A percentile compares a stretch with the other conserved stretches of the same genome.
phyloP scores from a whole-genome alignment of 2,329 filamentous ascomycete species.

The Ophiostoma angusticollis region DNA sequence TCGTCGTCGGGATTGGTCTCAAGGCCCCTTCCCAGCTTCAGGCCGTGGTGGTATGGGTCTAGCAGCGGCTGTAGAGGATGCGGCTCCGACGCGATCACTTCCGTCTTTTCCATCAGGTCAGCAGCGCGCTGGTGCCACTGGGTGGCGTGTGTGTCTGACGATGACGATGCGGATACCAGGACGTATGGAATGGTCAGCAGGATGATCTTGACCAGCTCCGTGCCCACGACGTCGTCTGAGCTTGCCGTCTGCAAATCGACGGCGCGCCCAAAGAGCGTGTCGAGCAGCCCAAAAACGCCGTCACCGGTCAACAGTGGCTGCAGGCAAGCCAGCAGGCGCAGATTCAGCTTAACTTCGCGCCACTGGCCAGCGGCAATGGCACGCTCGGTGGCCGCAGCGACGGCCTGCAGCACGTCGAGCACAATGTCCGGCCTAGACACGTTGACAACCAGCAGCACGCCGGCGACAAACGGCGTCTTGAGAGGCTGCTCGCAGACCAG shows the following conservation, averaged over 20 bases:
- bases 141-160: neutral
- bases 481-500: conserved; percentile 83
- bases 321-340: conserved; percentile 65
- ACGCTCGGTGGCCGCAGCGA: conserved; percentile 49
- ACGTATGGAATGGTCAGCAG: conserved; percentile 87
- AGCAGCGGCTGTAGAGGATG: conserved; percentile 76
- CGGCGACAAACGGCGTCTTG: conserved; percentile 91
- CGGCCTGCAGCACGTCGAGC: conserved; percentile 53
- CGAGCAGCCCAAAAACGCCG: conserved; percentile 71
- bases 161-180: conserved; percentile 56
- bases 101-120: conserved; percentile 81
- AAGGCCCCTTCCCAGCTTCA: too few relatives aligned
- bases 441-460: conserved; percentile 69
- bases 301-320: conserved; percentile 67
- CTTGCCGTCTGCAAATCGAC: conserved; percentile 86
- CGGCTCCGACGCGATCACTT: conserved; percentile 81
- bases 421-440: conserved; percentile 63
- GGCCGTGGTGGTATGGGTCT: conserved; percentile 57
- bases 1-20: neutral
- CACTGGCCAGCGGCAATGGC: conserved; percentile 63
- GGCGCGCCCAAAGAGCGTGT: conserved; percentile 84
- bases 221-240: conserved; percentile 74
- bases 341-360: conserved; percentile 79
- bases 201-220: conserved; percentile 94
- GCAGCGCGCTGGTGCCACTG: conserved; percentile 61